Base-by-base conservation (phyloP, 495 filamentous ascomycete species). In the Staphylotrichum longicolle region DNA sequence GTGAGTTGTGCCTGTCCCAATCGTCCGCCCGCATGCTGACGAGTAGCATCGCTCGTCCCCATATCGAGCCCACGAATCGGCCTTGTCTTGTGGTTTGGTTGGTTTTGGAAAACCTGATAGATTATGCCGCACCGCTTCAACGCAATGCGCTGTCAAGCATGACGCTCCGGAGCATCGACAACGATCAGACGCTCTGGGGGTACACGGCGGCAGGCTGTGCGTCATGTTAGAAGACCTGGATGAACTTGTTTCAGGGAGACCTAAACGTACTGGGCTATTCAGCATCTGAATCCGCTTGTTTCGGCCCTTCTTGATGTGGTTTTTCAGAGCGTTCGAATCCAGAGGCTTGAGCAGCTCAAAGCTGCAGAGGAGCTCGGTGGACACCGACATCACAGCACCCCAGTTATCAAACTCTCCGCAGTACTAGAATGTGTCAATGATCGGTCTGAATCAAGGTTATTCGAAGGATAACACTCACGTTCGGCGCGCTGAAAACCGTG, bases 351-450 rank as follows among this genome's bases (percentile, higher is more conserved):
- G 80, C 20, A 98, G 77, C 75, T 99, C 94, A 74, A 99, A 99
- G 73, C 91, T 96, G 76, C 94, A 99, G 7, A 99, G 83, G 46
- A 99, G 78, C 73, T 97, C 93, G 10, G 83, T 84, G 1, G 91
- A 96, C 12, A 99, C 94, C 9, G 93, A 96, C 94, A 99, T 99
- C 61, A 98, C 91, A 48, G 94, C 94, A 14, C 94, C 94, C 91
- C 94, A 98, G 58, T 99, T 99, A 71, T 99, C 94, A 68, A 99
- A 99, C 75, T 99, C 94, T 63, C 94, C 94, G 69, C 94, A 99
- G 71, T 99, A 99, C 92, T 96, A 44, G 45, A 41, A 41, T 2
- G 20, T 27, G 20, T 27, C 20, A 27, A 1, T 27, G 20, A 27
- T 27, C 20, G 20, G 20, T 27, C 20, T 27, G 20, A 27, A 27